phyloP scores from a whole-genome alignment of 2,329 filamentous ascomycete species.

The Gnomoniopsis sp. region DNA sequence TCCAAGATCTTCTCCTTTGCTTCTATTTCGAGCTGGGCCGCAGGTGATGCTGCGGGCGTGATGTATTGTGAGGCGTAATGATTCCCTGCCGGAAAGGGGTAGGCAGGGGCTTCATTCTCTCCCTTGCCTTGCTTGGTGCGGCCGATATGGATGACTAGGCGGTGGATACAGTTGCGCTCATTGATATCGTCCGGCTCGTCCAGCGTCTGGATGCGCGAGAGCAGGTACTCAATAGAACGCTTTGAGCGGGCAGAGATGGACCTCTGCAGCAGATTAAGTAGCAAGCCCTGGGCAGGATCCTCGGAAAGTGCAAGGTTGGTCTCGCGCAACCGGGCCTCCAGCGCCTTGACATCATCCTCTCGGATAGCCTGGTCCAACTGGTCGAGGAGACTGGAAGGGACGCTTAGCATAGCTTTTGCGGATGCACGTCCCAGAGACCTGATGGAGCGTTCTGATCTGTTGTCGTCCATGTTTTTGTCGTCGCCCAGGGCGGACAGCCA shows the following conservation, averaged over 20 bases:
- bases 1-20: constrained; percentile 51
- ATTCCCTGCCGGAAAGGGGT: constrained; percentile 44
- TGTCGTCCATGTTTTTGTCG: constrained; percentile 71
- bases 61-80: constrained; percentile 70
- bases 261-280: constrained; percentile 77
- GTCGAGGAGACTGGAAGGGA: constrained; percentile 68
- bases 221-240: constrained; percentile 66
- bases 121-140: constrained; percentile 56
- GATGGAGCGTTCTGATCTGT: constrained; percentile 68
- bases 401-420: constrained; percentile 69
- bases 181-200: constrained; percentile 92
- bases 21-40: constrained; percentile 63
- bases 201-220: constrained; percentile 66
- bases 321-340: constrained; percentile 57
- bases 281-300: constrained; percentile 58
- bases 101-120: constrained; percentile 50
- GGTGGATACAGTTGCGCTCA: constrained; percentile 87
- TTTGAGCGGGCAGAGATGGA: constrained; percentile 69
- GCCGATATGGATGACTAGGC: constrained; percentile 87
- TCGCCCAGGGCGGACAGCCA: constrained; percentile 85
- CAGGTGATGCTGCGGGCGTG: constrained; percentile 70
- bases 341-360: constrained; percentile 57
- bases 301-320: constrained; percentile 52
- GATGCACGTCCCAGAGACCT: constrained; percentile 75
- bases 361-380: constrained; percentile 69